These are phyloP conservation scores for Lonicera japonica DNA, from an alignment of 129 eudicot species.

Conservation along the genomic window DNA sequence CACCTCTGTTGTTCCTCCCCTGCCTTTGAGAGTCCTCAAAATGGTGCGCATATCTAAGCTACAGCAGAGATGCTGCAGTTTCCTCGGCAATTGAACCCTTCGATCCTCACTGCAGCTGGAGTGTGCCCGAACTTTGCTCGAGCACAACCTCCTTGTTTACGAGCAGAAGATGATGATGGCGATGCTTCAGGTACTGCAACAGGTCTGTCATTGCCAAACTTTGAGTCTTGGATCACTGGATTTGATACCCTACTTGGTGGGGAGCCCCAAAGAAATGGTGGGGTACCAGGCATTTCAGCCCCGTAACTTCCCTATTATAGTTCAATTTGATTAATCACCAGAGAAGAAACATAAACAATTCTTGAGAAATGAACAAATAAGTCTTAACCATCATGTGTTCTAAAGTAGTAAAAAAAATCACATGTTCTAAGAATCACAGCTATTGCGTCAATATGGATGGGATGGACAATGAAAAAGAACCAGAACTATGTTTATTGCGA, in stretches of 20 bases:
- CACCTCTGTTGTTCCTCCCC: slow-evolving; percentile 5
- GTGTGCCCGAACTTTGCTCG: slow-evolving; percentile 31
- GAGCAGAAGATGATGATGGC: slow-evolving; percentile 26
- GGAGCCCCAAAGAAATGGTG: slow-evolving; percentile 59
- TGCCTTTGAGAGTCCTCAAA: neutral
- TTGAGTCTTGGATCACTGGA: slow-evolving; percentile 58
- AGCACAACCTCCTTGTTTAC: slow-evolving; percentile 35
- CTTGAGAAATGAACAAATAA: neutral
- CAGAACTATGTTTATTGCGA: too few relatives aligned
- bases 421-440: neutral
- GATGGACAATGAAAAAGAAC: neutral
- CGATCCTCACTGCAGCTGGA: slow-evolving; percentile 53
- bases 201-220: slow-evolving; percentile 26
- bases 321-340: neutral
- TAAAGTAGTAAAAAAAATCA: neutral
- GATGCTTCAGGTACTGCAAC: slow-evolving; percentile 23
- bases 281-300: slow-evolving; percentile 25
- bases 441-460: neutral
- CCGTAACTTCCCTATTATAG: slow-evolving; percentile 33
- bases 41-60: slow-evolving; percentile 18
- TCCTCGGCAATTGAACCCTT: slow-evolving; percentile 58
- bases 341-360: neutral
- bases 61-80: slow-evolving; percentile 42
- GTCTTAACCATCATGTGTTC: neutral
- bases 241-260: slow-evolving; percentile 65